Base-by-base conservation (phyloP, 2,329 filamentous ascomycete species). In the Leptographium lundbergii region DNA sequence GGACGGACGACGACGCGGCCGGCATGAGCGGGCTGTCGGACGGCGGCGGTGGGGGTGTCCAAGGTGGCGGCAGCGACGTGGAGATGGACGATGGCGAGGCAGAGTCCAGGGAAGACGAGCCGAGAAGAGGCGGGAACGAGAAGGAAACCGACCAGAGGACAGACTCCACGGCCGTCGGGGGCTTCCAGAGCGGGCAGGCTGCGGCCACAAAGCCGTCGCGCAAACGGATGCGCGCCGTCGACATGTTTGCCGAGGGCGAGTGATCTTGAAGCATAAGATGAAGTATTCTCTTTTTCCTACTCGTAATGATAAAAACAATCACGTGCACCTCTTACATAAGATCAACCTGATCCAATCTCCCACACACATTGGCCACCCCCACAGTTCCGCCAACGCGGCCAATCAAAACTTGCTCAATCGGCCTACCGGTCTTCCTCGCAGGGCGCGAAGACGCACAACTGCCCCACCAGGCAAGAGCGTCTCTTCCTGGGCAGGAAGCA, bases 161-260 rank as follows among this genome's bases (percentile, higher is more conserved):
- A 11, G 25, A 22, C 25, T 22, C 39, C 1, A 22, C 3, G 6
- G 9, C 36, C 5, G 13, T 63, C 39, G 67, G 62, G 25, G 66
- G 65, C 36, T 68, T 64, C 62, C 66, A 64, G 63, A 66, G 66
- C 61, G 63, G 59, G 14, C 61, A 54, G 25, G 63, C 61, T 34
- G 65, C 67, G 9, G 55, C 63, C 58, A 66, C 67, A 54, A 61
- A 66, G 66, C 61, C 68, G 60, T 67, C 75, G 63, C 76, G 81
- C 65, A 86, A 81, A 67, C 80, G 87, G 62, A 86, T 89, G 71
- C 84, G 84, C 65, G 88, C 89, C 5, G 87, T 88, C 65, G 89
- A 94, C 68, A 91, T 94, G 88, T 95, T 94, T 80, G 88, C 87
- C 13, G 87, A 88, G 34, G 73, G 75, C 10, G 47, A 50, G 47